phyloP scores from a whole-genome alignment of 139 green algal genomes.

The Desmodesmus armatus region DNA sequence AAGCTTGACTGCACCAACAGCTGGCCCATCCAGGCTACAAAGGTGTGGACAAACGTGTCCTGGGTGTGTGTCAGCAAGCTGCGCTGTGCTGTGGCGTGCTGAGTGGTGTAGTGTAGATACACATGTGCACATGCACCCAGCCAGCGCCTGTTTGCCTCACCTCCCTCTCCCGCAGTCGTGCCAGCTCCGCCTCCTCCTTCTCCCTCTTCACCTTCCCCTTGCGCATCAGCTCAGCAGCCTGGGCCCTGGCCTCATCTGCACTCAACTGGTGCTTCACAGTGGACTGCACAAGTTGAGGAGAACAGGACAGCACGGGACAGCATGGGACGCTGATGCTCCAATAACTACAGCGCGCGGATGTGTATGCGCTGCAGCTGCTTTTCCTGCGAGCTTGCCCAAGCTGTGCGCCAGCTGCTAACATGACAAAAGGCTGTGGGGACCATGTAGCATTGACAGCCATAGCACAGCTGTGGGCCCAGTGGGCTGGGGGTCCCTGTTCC shows the following conservation, averaged over 20 bases:
- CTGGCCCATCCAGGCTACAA: too few relatives aligned
- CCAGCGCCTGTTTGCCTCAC: slow-evolving; percentile 19
- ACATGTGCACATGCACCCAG: not conserved
- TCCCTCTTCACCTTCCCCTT: slow-evolving; percentile 78
- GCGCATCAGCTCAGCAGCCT: slow-evolving; percentile 75
- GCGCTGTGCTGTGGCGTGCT: too few relatives aligned
- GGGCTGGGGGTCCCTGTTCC: not conserved
- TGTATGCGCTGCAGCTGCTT: too few relatives aligned
- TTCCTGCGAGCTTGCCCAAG: too few relatives aligned
- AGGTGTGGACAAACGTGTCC: too few relatives aligned
- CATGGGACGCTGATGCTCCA: not conserved
- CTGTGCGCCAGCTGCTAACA: too few relatives aligned
- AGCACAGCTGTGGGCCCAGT: too few relatives aligned
- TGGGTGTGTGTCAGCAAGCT: too few relatives aligned
- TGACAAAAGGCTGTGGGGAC: too few relatives aligned
- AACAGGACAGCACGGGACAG: not conserved
- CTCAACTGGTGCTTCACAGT: slow-evolving; percentile 73
- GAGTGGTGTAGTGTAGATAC: too few relatives aligned
- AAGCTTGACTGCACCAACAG: not conserved
- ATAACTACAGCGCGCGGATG: too few relatives aligned
- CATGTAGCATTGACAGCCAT: too few relatives aligned
- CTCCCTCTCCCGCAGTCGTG: slow-evolving; percentile 52
- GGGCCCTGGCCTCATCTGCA: slow-evolving; percentile 79
- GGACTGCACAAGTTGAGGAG: not conserved
- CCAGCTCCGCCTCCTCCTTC: slow-evolving; percentile 70